Percentiles rank a stretch among this genome's conserved stretches.
Conservation (phyloP, 495 filamentous ascomycete species). For the Tuber brumale region DNA sequence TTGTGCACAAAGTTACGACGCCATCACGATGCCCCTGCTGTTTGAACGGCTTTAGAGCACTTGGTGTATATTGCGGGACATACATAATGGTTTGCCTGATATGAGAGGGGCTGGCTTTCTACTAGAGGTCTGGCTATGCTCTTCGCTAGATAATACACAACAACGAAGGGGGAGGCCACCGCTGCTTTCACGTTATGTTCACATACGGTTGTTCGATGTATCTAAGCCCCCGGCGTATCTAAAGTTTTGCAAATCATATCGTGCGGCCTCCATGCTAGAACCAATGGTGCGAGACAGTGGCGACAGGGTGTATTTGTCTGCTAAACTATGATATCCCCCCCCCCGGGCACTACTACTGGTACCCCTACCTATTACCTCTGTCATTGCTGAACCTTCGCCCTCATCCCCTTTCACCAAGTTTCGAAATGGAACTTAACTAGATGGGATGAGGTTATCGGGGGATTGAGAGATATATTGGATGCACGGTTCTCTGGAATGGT, state of each 20-base stretch:
- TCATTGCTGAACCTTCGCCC: no score
- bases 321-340: neutral
- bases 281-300: neutral
- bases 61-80: no score
- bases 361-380: no score
- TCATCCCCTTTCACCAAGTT: neutral
- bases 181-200: neutral
- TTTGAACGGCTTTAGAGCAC: no score
- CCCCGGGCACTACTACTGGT: no score
- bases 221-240: neutral
- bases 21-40: no score
- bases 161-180: no score
- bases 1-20: no score
- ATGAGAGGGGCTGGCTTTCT: no score
- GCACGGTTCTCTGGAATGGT: neutral
- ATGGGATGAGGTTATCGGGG: neutral
- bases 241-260: neutral
- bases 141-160: no score
- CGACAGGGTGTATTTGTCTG: neutral
- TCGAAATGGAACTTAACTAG: neutral
- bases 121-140: no score
- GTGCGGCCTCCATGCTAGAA: neutral
- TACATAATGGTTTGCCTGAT: no score
- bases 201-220: neutral
- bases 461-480: neutral